These are phyloP conservation scores for Phytophthora pistaciae DNA, from an alignment of 352 stramenopile species.

Conservation along the genomic window DNA sequence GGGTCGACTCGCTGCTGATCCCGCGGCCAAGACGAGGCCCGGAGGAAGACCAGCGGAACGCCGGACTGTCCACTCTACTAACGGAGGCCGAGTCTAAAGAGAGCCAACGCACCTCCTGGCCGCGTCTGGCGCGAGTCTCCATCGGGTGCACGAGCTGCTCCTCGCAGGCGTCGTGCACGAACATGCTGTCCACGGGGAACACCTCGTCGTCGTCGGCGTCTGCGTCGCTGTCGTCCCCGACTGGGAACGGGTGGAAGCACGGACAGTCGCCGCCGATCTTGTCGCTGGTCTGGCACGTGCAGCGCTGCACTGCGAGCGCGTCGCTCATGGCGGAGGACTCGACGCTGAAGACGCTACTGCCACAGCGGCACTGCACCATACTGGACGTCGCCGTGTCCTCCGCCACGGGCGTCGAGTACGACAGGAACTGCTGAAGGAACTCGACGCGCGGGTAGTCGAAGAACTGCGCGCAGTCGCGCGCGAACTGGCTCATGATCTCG, in stretches of 20 bases:
- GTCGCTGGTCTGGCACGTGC: conserved; percentile 20
- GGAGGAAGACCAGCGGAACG: conserved; percentile 3
- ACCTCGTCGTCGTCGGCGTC: conserved; percentile 30
- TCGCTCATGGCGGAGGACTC: conserved; percentile 17
- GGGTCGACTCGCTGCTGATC: neutral
- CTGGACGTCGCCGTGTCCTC: conserved; percentile 23
- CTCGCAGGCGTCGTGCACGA: conserved; percentile 41
- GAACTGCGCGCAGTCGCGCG: conserved; percentile 39
- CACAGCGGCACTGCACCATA: conserved; percentile 54
- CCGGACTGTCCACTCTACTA: conserved; percentile 10
- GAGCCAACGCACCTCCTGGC: conserved; percentile 43
- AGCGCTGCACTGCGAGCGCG: conserved; percentile 25
- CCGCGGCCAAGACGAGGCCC: neutral
- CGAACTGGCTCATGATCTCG: conserved; percentile 40
- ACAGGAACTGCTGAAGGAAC: conserved; percentile 44
- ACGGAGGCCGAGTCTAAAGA: conserved; percentile 39
- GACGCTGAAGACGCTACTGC: conserved; percentile 46
- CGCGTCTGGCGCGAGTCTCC: conserved; percentile 33
- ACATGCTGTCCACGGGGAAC: conserved; percentile 25
- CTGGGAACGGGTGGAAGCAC: conserved; percentile 52
- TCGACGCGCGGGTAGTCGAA: conserved; percentile 38
- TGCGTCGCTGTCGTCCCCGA: conserved; percentile 6
- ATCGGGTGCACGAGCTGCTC: conserved; percentile 47
- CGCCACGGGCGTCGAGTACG: conserved; percentile 18
- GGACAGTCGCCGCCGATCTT: conserved; percentile 6